These are phyloP conservation scores for Epichloe baconii DNA, from an alignment of 2,329 filamentous ascomycete genomes.

Conservation along the genomic window DNA sequence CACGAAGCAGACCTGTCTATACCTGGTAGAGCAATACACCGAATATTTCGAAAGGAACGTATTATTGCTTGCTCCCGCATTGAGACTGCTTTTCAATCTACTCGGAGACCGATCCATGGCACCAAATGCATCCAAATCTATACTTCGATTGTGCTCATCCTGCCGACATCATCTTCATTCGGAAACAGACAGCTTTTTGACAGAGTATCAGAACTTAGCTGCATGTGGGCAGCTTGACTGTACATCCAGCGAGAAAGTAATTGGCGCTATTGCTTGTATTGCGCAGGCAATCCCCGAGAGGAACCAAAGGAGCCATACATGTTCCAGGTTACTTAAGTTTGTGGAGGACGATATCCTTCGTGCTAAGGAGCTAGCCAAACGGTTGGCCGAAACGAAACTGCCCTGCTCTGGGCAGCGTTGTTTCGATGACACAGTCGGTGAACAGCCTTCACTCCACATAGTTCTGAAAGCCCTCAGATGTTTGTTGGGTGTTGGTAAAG, in stretches of 20 bases:
- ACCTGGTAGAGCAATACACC: slow-evolving; percentile 58
- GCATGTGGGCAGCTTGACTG: slow-evolving; percentile 44
- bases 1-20: slow-evolving; percentile 54
- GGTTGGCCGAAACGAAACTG: slow-evolving; percentile 3
- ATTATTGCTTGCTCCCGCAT: slow-evolving; percentile 51
- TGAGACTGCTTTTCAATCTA: slow-evolving; percentile 63
- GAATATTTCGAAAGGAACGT: slow-evolving; percentile 64
- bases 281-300: slow-evolving; percentile 57
- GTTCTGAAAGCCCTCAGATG: slow-evolving; percentile 49
- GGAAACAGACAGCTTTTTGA: slow-evolving; percentile 55
- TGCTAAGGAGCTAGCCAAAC: slow-evolving; percentile 12
- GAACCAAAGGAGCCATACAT: slow-evolving; percentile 36
- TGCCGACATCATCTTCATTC: slow-evolving; percentile 56
- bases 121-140: slow-evolving; percentile 59
- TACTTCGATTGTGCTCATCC: slow-evolving; percentile 60
- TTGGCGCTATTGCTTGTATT: slow-evolving; percentile 62
- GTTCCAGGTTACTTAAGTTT: slow-evolving; percentile 46
- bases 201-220: slow-evolving; percentile 55
- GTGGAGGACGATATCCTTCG: slow-evolving; percentile 42
- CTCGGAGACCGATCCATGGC: slow-evolving; percentile 50
- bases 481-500: slow-evolving; percentile 56
- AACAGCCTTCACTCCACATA: slow-evolving; percentile 34
- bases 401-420: slow-evolving; percentile 16
- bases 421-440: slow-evolving; percentile 20
- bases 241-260: slow-evolving; percentile 57